A percentile compares a stretch with the other conserved stretches of the same genome.
Evolutionary conservation across 371 early-diverging fungal species (phyloP).

Genomic region (Mortierella sp.): DNA sequence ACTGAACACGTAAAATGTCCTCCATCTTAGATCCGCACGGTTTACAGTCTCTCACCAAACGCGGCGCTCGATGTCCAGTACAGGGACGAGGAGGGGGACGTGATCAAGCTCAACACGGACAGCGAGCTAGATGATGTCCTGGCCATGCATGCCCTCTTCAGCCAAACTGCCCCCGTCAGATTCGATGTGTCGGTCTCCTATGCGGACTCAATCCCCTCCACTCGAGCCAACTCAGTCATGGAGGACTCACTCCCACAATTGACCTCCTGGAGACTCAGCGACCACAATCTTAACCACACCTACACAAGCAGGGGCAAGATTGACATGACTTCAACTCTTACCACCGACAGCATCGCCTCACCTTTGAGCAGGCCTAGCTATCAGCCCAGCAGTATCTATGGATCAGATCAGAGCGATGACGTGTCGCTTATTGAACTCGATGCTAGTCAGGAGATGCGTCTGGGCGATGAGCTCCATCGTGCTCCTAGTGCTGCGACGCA

Average conservation of each 20-base stretch:
- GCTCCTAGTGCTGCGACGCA: background rate
- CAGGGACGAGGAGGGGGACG: conserved; percentile 47
- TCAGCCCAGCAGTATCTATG: conserved; percentile 14
- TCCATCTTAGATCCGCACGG: conserved; percentile 31
- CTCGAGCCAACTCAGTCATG: conserved; percentile 3
- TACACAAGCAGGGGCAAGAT: background rate
- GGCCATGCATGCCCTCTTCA: conserved; percentile 40
- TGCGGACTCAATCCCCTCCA: background rate
- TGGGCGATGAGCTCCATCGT: background rate
- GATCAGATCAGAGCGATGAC: conserved; percentile 38
- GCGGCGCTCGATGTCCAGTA: conserved; percentile 33
- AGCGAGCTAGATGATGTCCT: conserved; percentile 48
- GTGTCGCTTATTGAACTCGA: conserved; percentile 38
- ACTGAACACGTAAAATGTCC: too few species aligned
- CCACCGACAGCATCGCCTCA: conserved; percentile 8
- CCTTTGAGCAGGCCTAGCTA: background rate
- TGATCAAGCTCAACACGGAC: conserved; percentile 48
- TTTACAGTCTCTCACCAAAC: conserved; percentile 23
- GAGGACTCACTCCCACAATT: background rate
- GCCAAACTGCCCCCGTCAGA: conserved; percentile 30
- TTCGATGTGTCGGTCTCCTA: conserved; percentile 22
- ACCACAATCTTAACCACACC: conserved; percentile 4
- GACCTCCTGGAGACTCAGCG: conserved; percentile 12
- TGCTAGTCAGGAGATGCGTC: conserved; percentile 15
- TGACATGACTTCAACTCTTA: conserved; percentile 11